These are phyloP conservation scores for Aspergillus sp. DNA, from an alignment of 2,329 filamentous ascomycete genomes.

Conservation along the genomic window DNA sequence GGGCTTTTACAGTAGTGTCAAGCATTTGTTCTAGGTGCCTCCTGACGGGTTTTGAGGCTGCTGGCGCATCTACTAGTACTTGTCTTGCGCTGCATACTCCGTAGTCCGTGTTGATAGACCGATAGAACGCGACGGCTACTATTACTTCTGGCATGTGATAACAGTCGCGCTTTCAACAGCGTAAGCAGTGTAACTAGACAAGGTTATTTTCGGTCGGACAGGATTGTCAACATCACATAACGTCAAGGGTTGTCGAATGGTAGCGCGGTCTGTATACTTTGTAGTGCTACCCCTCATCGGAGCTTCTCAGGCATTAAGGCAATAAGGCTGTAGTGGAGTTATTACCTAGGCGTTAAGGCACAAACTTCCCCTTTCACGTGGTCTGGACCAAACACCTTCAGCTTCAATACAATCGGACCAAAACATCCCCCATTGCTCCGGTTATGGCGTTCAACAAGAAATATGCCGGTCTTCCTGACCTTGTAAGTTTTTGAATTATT, in stretches of 20 bases:
- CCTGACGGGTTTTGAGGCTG: background rate
- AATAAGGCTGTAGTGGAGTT: background rate
- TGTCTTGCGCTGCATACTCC: background rate
- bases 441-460: constrained; percentile 75
- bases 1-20: background rate
- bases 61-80: background rate
- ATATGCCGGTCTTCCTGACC: constrained; percentile 76
- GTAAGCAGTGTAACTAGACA: constrained; percentile 1
- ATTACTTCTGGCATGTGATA: background rate
- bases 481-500: constrained; percentile 52
- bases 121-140: background rate
- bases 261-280: background rate
- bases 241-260: background rate
- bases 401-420: background rate
- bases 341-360: constrained; percentile 8
- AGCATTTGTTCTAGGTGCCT: background rate
- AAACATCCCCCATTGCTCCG: constrained; percentile 9
- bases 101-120: background rate
- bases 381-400: background rate
- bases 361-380: constrained; percentile 17
- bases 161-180: background rate
- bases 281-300: background rate
- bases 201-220: constrained; percentile 1
- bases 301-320: too few relatives aligned
- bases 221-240: background rate